Conservation (phyloP, 495 filamentous ascomycete genomes). For the Lentithecium fluviatile region DNA sequence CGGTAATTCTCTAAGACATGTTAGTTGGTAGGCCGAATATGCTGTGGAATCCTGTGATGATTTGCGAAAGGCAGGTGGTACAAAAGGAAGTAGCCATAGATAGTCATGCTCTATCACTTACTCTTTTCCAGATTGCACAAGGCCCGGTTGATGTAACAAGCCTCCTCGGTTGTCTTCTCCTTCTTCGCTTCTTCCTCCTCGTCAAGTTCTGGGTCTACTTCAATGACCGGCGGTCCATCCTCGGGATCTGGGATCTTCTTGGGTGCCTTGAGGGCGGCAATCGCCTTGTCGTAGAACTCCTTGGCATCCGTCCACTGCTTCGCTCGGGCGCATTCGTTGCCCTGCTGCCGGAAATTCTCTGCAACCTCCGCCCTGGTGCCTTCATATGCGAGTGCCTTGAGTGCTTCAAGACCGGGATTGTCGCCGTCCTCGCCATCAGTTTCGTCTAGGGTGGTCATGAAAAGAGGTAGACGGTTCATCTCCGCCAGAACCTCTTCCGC, state of each 20-base stretch:
- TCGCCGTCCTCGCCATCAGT: conserved; percentile 52
- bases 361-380: conserved; percentile 81
- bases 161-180: conserved; percentile 64
- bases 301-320: conserved; percentile 79
- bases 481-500: conserved; percentile 69
- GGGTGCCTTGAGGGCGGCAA: conserved; percentile 64
- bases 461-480: conserved; percentile 80
- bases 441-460: conserved; percentile 90
- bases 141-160: conserved; percentile 80
- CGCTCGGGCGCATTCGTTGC: conserved; percentile 78
- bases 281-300: conserved; percentile 85
- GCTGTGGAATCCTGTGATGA: neutral
- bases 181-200: conserved; percentile 53
- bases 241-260: conserved; percentile 30
- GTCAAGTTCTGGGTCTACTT: conserved; percentile 40
- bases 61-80: neutral
- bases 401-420: conserved; percentile 77
- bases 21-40: neutral
- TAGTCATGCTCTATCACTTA: conserved; percentile 40
- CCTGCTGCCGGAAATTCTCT: conserved; percentile 76
- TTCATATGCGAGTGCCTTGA: conserved; percentile 88
- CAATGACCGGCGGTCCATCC: conserved; percentile 47
- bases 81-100: neutral
- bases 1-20: conserved; percentile 69
- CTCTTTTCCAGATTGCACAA: conserved; percentile 77